Conservation (phyloP, 768 basidiomycete genomes). For the Lactarius quietus region DNA sequence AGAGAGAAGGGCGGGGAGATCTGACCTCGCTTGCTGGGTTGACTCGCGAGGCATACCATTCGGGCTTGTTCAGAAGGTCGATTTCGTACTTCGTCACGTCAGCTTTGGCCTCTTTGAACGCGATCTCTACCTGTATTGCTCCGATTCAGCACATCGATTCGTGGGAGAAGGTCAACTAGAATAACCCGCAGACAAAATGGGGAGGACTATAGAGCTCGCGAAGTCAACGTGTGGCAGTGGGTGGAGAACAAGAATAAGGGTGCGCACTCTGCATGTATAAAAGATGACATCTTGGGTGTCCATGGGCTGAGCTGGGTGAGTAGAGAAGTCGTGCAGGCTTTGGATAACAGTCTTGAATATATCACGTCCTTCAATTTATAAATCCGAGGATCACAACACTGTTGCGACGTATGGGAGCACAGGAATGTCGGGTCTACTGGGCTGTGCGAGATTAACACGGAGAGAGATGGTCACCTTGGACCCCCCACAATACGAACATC, state of each 20-base stretch:
- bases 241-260: not conserved
- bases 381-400: no score
- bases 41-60: conserved; percentile 58
- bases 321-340: no score
- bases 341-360: no score
- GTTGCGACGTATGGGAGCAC: no score
- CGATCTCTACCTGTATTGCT: conserved; percentile 46
- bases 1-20: not conserved
- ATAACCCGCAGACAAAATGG: conserved; percentile 52
- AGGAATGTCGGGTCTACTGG: no score
- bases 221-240: not conserved
- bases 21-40: conserved; percentile 60
- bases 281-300: conserved; percentile 35
- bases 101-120: conserved; percentile 51
- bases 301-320: not conserved
- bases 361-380: no score
- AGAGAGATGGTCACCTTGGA: no score
- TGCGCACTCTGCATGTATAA: conserved; percentile 33
- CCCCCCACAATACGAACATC: no score
- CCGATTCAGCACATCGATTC: not conserved
- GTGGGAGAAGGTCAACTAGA: not conserved
- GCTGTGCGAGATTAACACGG: no score
- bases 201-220: conserved; percentile 39
- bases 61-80: conserved; percentile 58
- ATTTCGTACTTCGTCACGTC: conserved; percentile 49